A percentile compares a stretch with the other conserved stretches of the same genome.
phyloP scores from a whole-genome alignment of 2,329 filamentous ascomycete species.

The Trichoderma afroharzianum region DNA sequence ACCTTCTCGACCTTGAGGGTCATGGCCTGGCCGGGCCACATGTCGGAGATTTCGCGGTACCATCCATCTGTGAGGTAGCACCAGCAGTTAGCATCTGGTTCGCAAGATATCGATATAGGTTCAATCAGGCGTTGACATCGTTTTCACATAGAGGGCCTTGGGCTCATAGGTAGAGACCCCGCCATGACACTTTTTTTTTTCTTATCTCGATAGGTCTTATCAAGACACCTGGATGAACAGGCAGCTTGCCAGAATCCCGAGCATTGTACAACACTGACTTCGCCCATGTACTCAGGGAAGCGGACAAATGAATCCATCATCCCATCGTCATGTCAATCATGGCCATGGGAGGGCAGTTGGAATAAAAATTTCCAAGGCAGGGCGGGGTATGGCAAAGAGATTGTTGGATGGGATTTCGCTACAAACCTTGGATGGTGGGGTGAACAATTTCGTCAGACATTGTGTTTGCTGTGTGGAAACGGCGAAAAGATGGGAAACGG shows the following conservation, averaged over 20 bases:
- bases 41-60: slow-evolving; percentile 98
- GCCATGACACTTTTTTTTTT: not conserved
- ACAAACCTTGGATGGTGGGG: slow-evolving; percentile 66
- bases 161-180: not conserved
- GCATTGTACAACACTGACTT: not conserved
- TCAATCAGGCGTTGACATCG: not conserved
- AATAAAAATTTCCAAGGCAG: slow-evolving; percentile 16
- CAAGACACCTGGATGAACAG: not conserved
- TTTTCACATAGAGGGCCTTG: not conserved
- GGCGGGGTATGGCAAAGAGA: slow-evolving; percentile 16
- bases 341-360: slow-evolving; percentile 20
- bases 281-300: too few relatives aligned
- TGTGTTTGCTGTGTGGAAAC: slow-evolving; percentile 29
- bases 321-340: not conserved
- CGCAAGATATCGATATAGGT: not conserved
- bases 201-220: slow-evolving; percentile 2
- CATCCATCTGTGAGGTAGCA: slow-evolving; percentile 75
- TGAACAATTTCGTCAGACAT: slow-evolving; percentile 68
- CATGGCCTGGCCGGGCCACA: slow-evolving; percentile 99
- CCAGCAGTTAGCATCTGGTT: not conserved
- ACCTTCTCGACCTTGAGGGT: slow-evolving; percentile 97
- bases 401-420: slow-evolving; percentile 3
- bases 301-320: not conserved
- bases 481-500: slow-evolving; percentile 18
- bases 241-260: not conserved